A percentile compares a stretch with the other conserved stretches of the same genome.
Conservation (phyloP, 805 yeast genomes). For the Cyberlindnera lachancei region DNA sequence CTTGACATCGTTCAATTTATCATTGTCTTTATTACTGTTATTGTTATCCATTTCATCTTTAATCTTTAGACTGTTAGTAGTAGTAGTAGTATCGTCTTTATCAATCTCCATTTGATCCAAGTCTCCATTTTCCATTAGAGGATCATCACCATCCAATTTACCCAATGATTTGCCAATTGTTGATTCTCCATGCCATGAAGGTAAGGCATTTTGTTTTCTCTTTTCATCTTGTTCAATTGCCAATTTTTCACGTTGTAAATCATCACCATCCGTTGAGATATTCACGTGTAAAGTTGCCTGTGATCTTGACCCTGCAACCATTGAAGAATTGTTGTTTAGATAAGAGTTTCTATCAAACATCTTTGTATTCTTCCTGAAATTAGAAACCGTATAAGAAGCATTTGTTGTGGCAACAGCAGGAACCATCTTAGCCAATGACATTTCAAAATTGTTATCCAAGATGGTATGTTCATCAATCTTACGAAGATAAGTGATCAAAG, state of each 20-base stretch:
- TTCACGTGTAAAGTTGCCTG: slow-evolving; percentile 88
- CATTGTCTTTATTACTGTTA: too few relatives aligned
- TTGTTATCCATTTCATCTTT: slow-evolving; percentile 39
- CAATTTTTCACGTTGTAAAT: slow-evolving; percentile 54
- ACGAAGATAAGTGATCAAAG: slow-evolving; percentile 75
- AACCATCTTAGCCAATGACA: slow-evolving; percentile 70
- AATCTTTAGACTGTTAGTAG: slow-evolving; percentile 13
- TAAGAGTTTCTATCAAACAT: slow-evolving; percentile 34
- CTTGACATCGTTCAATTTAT: too few relatives aligned
- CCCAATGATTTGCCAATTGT: slow-evolving; percentile 76
- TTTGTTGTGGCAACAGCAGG: slow-evolving; percentile 72
- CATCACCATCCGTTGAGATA: slow-evolving; percentile 72
- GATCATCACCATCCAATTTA: slow-evolving; percentile 47
- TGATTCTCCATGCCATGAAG: slow-evolving; percentile 91
- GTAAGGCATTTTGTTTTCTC: slow-evolving; percentile 88
- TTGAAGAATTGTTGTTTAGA: slow-evolving; percentile 33
- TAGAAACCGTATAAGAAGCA: slow-evolving; percentile 63
- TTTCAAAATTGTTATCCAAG: slow-evolving; percentile 86
- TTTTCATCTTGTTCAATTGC: slow-evolving; percentile 61
- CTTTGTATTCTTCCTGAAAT: slow-evolving; percentile 32
- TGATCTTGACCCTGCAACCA: slow-evolving; percentile 50
- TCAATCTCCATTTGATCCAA: slow-evolving; percentile 29
- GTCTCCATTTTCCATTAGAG: too few relatives aligned
- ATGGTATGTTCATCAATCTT: slow-evolving; percentile 72
- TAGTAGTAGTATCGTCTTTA: slow-evolving; percentile 13